Base-by-base conservation (phyloP, 2,329 filamentous ascomycete genomes). In the Herpotrichia juniperi region DNA sequence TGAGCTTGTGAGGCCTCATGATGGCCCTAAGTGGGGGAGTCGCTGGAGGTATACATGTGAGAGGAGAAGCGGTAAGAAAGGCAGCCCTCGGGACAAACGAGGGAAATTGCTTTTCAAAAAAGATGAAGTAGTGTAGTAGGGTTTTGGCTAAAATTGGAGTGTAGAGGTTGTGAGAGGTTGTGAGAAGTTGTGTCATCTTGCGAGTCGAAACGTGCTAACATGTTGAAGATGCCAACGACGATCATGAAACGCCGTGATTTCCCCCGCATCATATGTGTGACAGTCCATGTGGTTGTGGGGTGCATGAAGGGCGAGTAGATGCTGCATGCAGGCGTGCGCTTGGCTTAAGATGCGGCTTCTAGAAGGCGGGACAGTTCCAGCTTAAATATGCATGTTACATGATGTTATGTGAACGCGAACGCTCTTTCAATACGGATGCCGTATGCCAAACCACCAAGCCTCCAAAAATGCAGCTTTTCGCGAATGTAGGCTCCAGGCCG, bases 401-500 rank as follows among this genome's bases (percentile, higher is more conserved):
- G 34, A 37, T 12, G 34, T 19, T 5, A 37, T 11, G 34, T 37
- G 6, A 14, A 3, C 12, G 16, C 34, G 22, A 40, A 40, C 17
- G 34, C 5, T 11, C 37, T 40, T 25, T 37, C 7, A 40, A 40
- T 22, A 24, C 37, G 25, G 19, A 40, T 40, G 37, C 37, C 11
- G n/a, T 25, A 40, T 21, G 25, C 37, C 37, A 40, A 40, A 24
- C 37, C 37, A n/a, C 37, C 37, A 11, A 25, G 22, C 21, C 37
- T 12, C 37, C 26, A 28, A 25, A n/a, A 40, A 40, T 40, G 37
- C 37, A 40, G 26, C 7, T 28, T 28, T n/a, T n/a, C n/a, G n/a
- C n/a, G n/a, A n/a, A n/a, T n/a, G n/a, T n/a, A 50, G 46, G 51
- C 51, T 32, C 46, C 51, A 50, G 51, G 51, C 46, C 51, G 28